Base-by-base conservation (phyloP, 1,284 basidiomycete genomes). In the Trichosporon inkin region DNA sequence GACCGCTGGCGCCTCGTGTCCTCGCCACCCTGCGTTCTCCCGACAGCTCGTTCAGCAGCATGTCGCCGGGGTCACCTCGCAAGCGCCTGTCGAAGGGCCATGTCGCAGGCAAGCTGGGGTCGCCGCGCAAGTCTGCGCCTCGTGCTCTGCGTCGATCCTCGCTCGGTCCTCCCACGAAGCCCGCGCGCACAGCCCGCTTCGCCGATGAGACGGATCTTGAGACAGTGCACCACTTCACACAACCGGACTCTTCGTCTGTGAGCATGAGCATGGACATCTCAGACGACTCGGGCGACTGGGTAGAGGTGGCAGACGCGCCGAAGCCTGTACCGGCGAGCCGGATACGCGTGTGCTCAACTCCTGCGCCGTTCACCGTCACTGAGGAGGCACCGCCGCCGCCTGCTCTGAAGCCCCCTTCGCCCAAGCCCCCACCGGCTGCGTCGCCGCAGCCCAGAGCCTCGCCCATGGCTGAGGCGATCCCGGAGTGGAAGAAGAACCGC, bases 1-100 rank as follows among this genome's bases (percentile, higher is more conserved):
- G 28, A 24, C 44, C 44, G 4, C 10, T 32, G 1, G 24, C n/a
- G 14, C 13, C 44, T 5, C 16, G 22, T 28, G 44, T 17, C 22
- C 24, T 49, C 16, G 44, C 44, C 7, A 24, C 44, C 14, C 44
- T 49, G 14, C 44, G 44, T 16, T 49, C 44, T 14, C 44, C 44
- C 14, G 44, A 49, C 44, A 49, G 44, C 24, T 49, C 44, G 24
- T 49, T 49, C 44, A 80, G 47, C 79, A 77, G 2, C 76, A 83
- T 6, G 72, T 79, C 44, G 24, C 44, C 44, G 4, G 8, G 81
- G 10, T 65, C 64, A 17, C 64, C 64, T 1, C 56, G 56, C 54
- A 56, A 61, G 54, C 61, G 61, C 16, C 16, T 65, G 5, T 20
- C 57, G 51, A 59, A 59, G 52, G 59, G 59, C 1, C 58, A 61